Evolutionary conservation across 768 basidiomycete species (phyloP).

Genomic region (Leucosporidium scottii): DNA sequence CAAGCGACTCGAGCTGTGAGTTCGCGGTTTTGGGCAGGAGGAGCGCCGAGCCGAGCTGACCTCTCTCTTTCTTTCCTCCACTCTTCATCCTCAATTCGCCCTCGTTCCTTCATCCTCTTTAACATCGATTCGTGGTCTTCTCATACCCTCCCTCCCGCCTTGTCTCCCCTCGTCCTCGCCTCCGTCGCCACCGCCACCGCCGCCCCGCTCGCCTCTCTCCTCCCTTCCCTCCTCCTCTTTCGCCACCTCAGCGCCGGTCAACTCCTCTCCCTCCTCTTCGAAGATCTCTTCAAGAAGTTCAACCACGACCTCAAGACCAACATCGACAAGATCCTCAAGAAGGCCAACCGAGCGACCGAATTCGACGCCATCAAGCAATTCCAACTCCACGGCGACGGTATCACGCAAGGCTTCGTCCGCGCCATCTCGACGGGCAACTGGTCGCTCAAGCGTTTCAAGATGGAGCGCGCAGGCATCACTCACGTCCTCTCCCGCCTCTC

Average conservation of each 20-base stretch:
- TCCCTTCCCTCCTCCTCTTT: background rate
- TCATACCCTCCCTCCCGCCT: slow-evolving; percentile 11
- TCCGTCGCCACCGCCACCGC: no score
- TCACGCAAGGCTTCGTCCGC: slow-evolving; percentile 89
- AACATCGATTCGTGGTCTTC: no score
- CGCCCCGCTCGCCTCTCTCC: background rate
- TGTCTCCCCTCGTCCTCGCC: background rate
- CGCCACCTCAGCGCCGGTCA: slow-evolving; percentile 72
- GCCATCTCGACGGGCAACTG: slow-evolving; percentile 99
- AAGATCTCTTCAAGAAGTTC: slow-evolving; percentile 98
- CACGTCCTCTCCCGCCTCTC: slow-evolving; percentile 91
- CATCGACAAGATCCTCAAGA: slow-evolving; percentile 96
- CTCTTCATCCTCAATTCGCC: background rate
- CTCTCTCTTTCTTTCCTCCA: background rate
- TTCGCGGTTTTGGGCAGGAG: slow-evolving; percentile 17
- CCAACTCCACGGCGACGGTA: slow-evolving; percentile 91
- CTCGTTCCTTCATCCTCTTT: no score
- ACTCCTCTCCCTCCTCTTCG: slow-evolving; percentile 86
- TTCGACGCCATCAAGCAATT: slow-evolving; percentile 86
- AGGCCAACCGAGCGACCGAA: slow-evolving; percentile 84
- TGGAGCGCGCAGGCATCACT: slow-evolving; percentile 95
- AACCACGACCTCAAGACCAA: slow-evolving; percentile 88
- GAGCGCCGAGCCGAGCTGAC: background rate
- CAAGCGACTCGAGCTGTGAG: slow-evolving; percentile 93
- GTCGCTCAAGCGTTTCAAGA: slow-evolving; percentile 98